Evolutionary conservation across 1,284 basidiomycete species (phyloP).

Genomic region (Cryptococcus sp.): DNA sequence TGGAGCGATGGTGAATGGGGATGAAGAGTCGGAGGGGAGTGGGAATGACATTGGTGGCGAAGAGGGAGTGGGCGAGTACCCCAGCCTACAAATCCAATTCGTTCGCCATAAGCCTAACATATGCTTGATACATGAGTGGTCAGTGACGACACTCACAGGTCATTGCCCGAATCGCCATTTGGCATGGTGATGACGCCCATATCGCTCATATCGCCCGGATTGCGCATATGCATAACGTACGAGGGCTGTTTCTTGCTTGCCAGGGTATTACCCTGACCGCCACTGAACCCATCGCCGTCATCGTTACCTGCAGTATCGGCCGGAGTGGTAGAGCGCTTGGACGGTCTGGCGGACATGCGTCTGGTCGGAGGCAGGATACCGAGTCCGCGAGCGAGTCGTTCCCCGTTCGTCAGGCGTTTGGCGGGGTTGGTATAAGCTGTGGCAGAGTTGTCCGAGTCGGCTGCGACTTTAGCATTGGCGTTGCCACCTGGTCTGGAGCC

Average conservation of each 20-base stretch:
- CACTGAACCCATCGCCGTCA: background rate
- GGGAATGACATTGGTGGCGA: background rate
- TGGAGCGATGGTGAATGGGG: background rate
- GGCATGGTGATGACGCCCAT: slow-evolving; percentile 15
- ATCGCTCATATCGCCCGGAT: slow-evolving; percentile 18
- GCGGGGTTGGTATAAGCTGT: background rate
- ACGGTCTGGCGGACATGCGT: slow-evolving; percentile 5
- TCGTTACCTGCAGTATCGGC: background rate
- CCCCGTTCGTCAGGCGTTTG: slow-evolving; percentile 12
- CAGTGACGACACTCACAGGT: slow-evolving; percentile 3
- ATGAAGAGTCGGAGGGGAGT: background rate
- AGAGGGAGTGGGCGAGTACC: background rate
- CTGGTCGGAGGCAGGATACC: slow-evolving; percentile 19
- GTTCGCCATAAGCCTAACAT: background rate
- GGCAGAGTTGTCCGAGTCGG: background rate
- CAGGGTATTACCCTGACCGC: background rate
- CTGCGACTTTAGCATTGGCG: too few relatives aligned
- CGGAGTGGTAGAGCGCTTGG: background rate
- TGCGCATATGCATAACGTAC: slow-evolving; percentile 17
- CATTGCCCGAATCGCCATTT: slow-evolving; percentile 3
- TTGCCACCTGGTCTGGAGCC: too few relatives aligned
- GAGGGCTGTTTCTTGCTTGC: slow-evolving; percentile 1
- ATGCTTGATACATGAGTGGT: background rate
- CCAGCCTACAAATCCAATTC: background rate
- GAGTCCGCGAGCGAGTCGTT: slow-evolving; percentile 15